These are phyloP conservation scores for Trichomonas vaginalis DNA, from an alignment of 208 protist genomes.

Conservation along the genomic window DNA sequence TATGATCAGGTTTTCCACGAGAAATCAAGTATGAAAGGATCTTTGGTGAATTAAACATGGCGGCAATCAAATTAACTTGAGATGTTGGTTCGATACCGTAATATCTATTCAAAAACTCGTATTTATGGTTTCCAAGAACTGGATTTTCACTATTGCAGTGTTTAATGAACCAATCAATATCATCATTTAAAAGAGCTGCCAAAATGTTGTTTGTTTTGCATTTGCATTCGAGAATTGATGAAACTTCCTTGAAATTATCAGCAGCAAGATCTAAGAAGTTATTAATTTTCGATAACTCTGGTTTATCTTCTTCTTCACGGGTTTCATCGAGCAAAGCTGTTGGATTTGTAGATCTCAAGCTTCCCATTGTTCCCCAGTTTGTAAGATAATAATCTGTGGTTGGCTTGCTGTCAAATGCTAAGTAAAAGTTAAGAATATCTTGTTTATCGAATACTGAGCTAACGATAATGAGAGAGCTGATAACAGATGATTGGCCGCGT, in stretches of 20 bases:
- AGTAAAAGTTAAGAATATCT: not conserved
- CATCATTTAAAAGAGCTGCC: not conserved
- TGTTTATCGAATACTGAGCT: not conserved
- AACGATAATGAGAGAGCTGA: not conserved
- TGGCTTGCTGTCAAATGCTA: not conserved
- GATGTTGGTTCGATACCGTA: not conserved
- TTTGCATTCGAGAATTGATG: not conserved
- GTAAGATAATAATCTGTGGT: no score
- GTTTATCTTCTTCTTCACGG: not conserved
- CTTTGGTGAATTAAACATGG: not conserved
- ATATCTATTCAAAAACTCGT: not conserved
- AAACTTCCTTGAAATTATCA: not conserved
- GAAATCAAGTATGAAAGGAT: not conserved
- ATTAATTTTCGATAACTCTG: not conserved
- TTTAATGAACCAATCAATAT: not conserved
- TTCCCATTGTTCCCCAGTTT: not conserved
- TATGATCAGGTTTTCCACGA: not conserved
- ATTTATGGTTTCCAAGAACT: not conserved
- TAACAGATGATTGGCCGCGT: not conserved
- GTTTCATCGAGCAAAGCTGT: not conserved
- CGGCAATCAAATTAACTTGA: not conserved
- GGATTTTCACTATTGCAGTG: not conserved
- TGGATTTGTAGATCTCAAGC: not conserved
- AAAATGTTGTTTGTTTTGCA: not conserved
- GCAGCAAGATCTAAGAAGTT: not conserved